phyloP scores from a whole-genome alignment of 1,284 basidiomycete species.

The Ceratobasidium theobromae region DNA sequence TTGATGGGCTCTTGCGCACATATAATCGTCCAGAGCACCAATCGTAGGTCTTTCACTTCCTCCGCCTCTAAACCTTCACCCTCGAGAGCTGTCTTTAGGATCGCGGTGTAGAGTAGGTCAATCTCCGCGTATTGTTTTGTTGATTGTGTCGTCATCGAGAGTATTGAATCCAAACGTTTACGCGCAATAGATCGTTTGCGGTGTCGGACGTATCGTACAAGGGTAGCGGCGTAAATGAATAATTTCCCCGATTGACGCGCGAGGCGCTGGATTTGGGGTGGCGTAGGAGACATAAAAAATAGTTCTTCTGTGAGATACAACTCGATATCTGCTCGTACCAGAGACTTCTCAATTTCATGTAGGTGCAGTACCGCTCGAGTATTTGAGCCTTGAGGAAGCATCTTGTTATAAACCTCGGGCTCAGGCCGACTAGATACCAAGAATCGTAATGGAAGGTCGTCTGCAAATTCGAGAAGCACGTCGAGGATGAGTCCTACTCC shows the following conservation, averaged over 20 bases:
- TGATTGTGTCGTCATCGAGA: not conserved
- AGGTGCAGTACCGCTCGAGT: not conserved
- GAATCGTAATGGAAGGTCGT: slow-evolving; percentile 40
- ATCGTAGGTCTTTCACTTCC: not conserved
- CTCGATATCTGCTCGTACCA: slow-evolving; percentile 1
- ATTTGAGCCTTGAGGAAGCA: not conserved
- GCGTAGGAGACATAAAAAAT: not conserved
- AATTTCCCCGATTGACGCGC: not conserved
- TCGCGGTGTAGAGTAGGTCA: not conserved
- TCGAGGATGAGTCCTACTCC: slow-evolving; percentile 35
- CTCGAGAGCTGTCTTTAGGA: not conserved
- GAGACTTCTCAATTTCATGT: slow-evolving; percentile 6
- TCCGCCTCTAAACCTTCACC: not conserved
- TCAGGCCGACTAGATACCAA: slow-evolving; percentile 43
- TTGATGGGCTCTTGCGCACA: not conserved
- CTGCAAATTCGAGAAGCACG: slow-evolving; percentile 38
- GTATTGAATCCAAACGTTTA: not conserved
- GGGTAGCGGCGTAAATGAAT: slow-evolving; percentile 10
- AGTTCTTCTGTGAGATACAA: not conserved
- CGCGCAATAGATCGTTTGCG: not conserved
- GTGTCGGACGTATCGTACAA: not conserved
- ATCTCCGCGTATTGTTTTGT: not conserved
- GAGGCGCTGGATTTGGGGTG: not conserved
- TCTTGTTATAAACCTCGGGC: not conserved
- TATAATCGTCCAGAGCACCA: not conserved